Base-by-base conservation (phyloP, 2,329 filamentous ascomycete species). In the Aspergillus ruber region DNA sequence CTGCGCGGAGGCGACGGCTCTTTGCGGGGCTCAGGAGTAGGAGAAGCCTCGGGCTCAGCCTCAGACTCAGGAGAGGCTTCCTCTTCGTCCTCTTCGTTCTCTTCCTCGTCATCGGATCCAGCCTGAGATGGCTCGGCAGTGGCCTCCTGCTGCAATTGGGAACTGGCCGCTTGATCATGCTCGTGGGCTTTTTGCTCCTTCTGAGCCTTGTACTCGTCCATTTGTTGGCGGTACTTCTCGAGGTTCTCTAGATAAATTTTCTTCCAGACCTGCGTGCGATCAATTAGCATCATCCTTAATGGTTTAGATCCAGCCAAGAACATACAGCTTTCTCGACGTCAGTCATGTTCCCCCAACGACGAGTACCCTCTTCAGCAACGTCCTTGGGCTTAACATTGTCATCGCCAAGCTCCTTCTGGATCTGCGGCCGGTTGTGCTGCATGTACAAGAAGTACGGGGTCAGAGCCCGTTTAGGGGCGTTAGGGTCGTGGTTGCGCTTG, bases 361-460 rank as follows among this genome's bases (percentile, higher is more conserved):
- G 83, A 63, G 89, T 90, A 36, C 90, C 88, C 70, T 95, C 90
- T 50, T 88, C 83, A 64, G 90, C 86, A 43, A 97, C 87, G 49
- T 90, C 88, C 62, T 89, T 89, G 66, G 91, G 90, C 67, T 86
- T 85, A 6, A 84, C 83, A 12, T 12, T 10, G 50, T 82, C 78
- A n/a, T 81, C 66, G 18, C 86, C 87, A 9, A 95, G 79, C 58
- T 94, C 89, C 29, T 76, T 78, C 48, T 87, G 85, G 58, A 97
- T 93, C 65, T 88, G 85, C 44, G 84, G 80, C 43, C 93, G 86
- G 55, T 89, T 89, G 55, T 86, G 85, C 68, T 94, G 86, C 78
- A 95, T 89, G 75, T 90, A 97, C 51, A 96, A 76, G 76, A 97
- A 95, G 76, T 94, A 96, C 2, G 91, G 90, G 5, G 91, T 97